Conservation (phyloP, 108 stramenopile genomes). For the Cyclostephanos tholiformis region DNA sequence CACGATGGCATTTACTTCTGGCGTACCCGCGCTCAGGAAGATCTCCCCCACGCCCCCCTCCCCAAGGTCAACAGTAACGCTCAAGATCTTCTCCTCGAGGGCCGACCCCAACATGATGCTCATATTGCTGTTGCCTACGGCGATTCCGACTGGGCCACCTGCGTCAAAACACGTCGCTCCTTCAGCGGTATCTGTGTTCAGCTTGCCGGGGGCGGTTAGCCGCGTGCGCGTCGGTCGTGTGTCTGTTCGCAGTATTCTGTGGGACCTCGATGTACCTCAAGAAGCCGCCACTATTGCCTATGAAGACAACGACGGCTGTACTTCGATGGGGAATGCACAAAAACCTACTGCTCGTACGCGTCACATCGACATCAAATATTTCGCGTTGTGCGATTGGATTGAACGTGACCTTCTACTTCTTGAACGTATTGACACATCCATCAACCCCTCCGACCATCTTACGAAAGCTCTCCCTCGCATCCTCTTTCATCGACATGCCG, state of each 20-base stretch:
- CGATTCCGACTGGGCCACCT: constrained; percentile 46
- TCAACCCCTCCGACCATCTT: background rate
- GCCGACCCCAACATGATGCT: background rate
- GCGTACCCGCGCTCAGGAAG: constrained; percentile 2
- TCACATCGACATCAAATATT: constrained; percentile 33
- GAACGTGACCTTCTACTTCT: background rate
- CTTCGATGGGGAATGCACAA: constrained; percentile 13
- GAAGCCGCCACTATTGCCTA: constrained; percentile 14
- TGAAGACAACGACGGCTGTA: constrained; percentile 35
- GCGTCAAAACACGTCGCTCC: constrained; percentile 27
- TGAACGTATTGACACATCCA: background rate
- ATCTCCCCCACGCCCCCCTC: constrained; percentile 1
- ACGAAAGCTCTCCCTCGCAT: background rate
- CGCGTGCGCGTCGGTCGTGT: constrained; percentile 33
- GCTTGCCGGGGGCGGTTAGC: constrained; percentile 35
- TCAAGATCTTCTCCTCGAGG: background rate
- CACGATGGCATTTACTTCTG: constrained; percentile 29
- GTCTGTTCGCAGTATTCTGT: constrained; percentile 33
- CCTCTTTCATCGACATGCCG: constrained; percentile 9
- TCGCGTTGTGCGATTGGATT: background rate
- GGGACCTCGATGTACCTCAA: constrained; percentile 39
- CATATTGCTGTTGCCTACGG: background rate
- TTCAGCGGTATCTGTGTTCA: constrained; percentile 27
- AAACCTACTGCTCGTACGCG: constrained; percentile 17
- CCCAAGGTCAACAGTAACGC: constrained; percentile 1